Evolutionary conservation across 345 rosid genomes (phyloP).

Genomic region (Punica granatum): DNA sequence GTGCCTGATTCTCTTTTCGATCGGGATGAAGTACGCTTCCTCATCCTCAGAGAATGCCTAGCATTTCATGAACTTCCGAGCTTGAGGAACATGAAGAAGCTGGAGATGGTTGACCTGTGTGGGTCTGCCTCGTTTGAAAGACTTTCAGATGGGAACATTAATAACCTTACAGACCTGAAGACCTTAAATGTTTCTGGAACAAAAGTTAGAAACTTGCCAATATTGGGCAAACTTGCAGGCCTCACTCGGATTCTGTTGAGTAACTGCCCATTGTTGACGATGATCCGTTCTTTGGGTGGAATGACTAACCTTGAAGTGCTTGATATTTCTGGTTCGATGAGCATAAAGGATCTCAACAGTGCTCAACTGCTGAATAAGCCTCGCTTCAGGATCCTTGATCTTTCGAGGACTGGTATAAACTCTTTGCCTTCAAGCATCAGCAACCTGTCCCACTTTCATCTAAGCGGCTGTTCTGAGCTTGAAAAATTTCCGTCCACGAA

Average conservation of each 20-base stretch:
- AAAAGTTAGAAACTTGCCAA: constrained; percentile 30
- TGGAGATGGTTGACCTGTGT: constrained; percentile 50
- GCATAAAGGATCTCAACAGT: constrained; percentile 1
- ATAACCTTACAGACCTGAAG: constrained; percentile 26
- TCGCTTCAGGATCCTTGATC: constrained; percentile 4
- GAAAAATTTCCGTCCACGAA: constrained; percentile 8
- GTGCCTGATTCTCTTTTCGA: constrained; percentile 25
- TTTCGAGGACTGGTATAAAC: neutral
- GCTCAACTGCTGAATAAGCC: neutral
- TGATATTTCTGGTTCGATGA: constrained; percentile 1
- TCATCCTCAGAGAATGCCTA: constrained; percentile 34
- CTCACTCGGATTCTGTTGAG: constrained; percentile 11
- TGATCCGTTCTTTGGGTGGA: constrained; percentile 5
- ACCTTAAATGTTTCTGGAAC: constrained; percentile 41
- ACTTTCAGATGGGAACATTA: constrained; percentile 6
- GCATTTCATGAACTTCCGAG: constrained; percentile 28
- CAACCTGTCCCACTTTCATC: neutral
- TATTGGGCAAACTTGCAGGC: constrained; percentile 14
- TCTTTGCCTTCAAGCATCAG: constrained; percentile 2
- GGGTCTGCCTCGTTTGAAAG: constrained; percentile 25
- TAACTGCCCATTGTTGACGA: constrained; percentile 11
- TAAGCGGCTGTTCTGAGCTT: constrained; percentile 13
- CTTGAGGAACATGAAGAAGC: constrained; percentile 17
- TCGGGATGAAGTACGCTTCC: constrained; percentile 28
- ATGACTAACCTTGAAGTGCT: constrained; percentile 6